Conservation (phyloP, 257 asterid genomes). For the Nicotiana sylvestris region DNA sequence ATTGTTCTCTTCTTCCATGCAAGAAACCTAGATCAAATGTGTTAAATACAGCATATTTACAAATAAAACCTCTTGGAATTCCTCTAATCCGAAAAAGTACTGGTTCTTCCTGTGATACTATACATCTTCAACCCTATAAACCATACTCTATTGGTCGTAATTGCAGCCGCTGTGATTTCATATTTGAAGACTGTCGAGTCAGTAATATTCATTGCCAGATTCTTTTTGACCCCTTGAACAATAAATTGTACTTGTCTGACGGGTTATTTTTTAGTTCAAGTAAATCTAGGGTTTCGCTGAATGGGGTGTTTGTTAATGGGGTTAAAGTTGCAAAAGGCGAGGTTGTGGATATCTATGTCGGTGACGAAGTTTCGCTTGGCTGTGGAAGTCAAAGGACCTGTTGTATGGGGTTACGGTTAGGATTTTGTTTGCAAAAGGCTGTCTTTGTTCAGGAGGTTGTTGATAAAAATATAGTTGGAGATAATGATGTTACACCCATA, state of each 20-base stretch:
- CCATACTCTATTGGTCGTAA: slow-evolving; percentile 66
- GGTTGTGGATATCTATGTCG: slow-evolving; percentile 48
- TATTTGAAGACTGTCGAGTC: slow-evolving; percentile 45
- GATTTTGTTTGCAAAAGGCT: slow-evolving; percentile 58
- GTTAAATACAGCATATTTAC: slow-evolving; percentile 36
- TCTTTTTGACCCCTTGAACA: slow-evolving; percentile 48
- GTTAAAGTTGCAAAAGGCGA: slow-evolving; percentile 35
- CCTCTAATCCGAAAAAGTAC: slow-evolving; percentile 51
- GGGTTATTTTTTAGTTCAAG: slow-evolving; percentile 40
- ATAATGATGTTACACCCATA: slow-evolving; percentile 8
- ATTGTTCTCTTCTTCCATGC: slow-evolving; percentile 20
- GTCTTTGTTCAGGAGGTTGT: slow-evolving; percentile 49
- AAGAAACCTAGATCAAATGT: slow-evolving; percentile 37
- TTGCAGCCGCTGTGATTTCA: slow-evolving; percentile 43
- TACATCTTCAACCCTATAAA: slow-evolving; percentile 50
- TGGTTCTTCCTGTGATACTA: slow-evolving; percentile 36
- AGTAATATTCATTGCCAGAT: slow-evolving; percentile 68
- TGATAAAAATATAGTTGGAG: slow-evolving; percentile 22
- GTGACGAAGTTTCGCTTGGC: slow-evolving; percentile 62
- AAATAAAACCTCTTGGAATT: slow-evolving; percentile 38
- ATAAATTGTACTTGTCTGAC: slow-evolving; percentile 52
- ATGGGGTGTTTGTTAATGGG: slow-evolving; percentile 72
- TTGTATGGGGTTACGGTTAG: slow-evolving; percentile 33
- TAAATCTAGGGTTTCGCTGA: slow-evolving; percentile 49
- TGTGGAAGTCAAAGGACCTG: slow-evolving; percentile 41